phyloP scores from a whole-genome alignment of 2,329 filamentous ascomycete genomes.

The Penicillium sp. region DNA sequence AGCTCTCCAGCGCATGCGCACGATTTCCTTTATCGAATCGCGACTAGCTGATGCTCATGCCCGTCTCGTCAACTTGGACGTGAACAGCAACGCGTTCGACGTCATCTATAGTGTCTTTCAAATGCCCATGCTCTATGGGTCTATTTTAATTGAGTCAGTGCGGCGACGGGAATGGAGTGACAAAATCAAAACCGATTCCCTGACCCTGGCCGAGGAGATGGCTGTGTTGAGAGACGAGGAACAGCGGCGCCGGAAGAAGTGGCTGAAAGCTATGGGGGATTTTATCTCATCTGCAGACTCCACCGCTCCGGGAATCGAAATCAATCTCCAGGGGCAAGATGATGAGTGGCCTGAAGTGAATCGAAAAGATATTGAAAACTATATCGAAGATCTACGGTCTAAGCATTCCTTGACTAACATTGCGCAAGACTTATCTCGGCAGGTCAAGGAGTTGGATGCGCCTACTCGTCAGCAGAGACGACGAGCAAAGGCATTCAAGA shows the following conservation, averaged over 20 bases:
- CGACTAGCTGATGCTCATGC: constrained; percentile 67
- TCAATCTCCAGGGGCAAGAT: constrained; percentile 77
- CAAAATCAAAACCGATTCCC: constrained; percentile 82
- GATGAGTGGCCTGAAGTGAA: constrained; percentile 73
- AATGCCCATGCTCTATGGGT: constrained; percentile 84
- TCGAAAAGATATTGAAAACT: constrained; percentile 71
- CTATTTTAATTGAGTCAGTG: constrained; percentile 79
- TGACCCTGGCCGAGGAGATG: constrained; percentile 86
- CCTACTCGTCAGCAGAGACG: constrained; percentile 84
- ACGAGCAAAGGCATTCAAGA: constrained; percentile 89
- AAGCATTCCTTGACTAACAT: constrained; percentile 63
- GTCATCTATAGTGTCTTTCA: constrained; percentile 74
- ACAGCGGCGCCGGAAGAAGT: constrained; percentile 78
- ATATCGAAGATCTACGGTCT: constrained; percentile 62
- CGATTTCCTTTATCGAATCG: constrained; percentile 73
- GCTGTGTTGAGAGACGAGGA: constrained; percentile 90
- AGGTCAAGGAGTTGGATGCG: constrained; percentile 71
- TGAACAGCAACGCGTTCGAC: constrained; percentile 77
- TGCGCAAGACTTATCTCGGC: constrained; percentile 67
- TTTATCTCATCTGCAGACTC: constrained; percentile 63
- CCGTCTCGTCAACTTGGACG: constrained; percentile 66
- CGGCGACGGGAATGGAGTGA: constrained; percentile 85
- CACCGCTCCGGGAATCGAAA: constrained; percentile 71
- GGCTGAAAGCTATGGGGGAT: constrained; percentile 79
- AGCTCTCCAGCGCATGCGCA: constrained; percentile 71